Percentiles rank a stretch among this genome's conserved stretches.
Evolutionary conservation across 352 stramenopile species (phyloP).

Genomic region (Pythium brachiatum): DNA sequence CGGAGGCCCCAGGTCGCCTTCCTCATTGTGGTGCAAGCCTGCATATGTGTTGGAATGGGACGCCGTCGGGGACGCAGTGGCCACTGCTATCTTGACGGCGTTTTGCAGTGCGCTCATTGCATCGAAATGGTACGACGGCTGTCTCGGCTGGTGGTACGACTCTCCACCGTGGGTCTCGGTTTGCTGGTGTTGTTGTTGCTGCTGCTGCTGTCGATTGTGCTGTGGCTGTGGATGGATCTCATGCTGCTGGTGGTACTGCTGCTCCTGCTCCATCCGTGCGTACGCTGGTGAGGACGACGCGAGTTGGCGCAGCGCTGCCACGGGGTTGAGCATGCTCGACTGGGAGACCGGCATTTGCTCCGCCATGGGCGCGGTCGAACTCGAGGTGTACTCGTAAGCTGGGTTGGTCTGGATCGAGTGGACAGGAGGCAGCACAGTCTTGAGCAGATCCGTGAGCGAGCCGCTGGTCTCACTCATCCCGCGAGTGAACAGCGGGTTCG

Average conservation of each 20-base stretch:
- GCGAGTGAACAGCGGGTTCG: constrained; percentile 57
- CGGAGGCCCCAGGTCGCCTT: constrained; percentile 54
- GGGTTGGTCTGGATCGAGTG: neutral
- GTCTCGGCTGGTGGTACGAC: neutral
- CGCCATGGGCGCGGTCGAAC: constrained; percentile 10
- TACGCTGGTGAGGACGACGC: constrained; percentile 53
- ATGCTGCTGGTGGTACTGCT: constrained; percentile 12
- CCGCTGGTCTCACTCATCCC: constrained; percentile 53
- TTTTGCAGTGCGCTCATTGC: constrained; percentile 60
- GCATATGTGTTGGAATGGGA: neutral
- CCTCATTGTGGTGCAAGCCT: constrained; percentile 10
- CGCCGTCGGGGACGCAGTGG: constrained; percentile 12
- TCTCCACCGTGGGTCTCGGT: neutral
- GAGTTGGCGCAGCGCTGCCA: constrained; percentile 51
- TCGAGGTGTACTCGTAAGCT: constrained; percentile 19
- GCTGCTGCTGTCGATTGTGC: constrained; percentile 6
- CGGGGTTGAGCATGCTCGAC: constrained; percentile 20
- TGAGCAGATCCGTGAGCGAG: constrained; percentile 46
- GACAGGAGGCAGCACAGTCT: constrained; percentile 12
- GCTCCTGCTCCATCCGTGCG: constrained; percentile 2
- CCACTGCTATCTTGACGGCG: constrained; percentile 26
- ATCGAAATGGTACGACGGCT: constrained; percentile 45
- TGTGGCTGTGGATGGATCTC: constrained; percentile 9
- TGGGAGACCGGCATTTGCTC: constrained; percentile 1
- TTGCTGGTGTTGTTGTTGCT: neutral